Base-by-base conservation (phyloP, 345 rosid genomes). In the Hirschfeldia incana region DNA sequence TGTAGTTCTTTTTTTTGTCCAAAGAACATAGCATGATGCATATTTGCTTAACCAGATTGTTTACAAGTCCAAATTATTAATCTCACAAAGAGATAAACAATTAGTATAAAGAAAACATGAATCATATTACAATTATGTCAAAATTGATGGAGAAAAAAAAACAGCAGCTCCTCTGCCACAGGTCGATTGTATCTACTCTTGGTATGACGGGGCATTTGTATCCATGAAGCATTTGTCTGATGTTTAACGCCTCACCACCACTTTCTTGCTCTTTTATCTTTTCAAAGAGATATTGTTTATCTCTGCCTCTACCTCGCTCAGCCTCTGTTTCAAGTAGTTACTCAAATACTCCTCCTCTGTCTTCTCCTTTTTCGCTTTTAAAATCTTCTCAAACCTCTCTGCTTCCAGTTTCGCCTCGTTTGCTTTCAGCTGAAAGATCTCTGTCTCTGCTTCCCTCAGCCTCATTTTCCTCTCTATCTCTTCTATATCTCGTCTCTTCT, bases 231-330 rank as follows among this genome's bases (percentile, higher is more conserved):
- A 89, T 81, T 75, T 89, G 92, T 28, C 82, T 89, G 79, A 88
- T 83, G 72, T 88, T 87, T 67, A 94, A 87, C 28, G 96, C 86
- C 75, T 91, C 98, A 21, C 86, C 98, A 15, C 88, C 88, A 80
- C 92, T 89, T 79, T 92, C 99, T 75, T 93, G 98, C 75, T 93
- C 87, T 78, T 90, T 90, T 21, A 96, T 90, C 88, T 93, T 93
- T 85, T 93, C 97, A 77, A 93, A 90, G 51, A 96, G 83, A 87
- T 88, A 90, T 79, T 93, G 93, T 85, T 89, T 21, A 21, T 96
- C 87, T 96, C 98, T 0, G 98, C 99, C 85, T 93, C 99, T 0
- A 98, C 97, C 81, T 96, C 98, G 44, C 98, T 96, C 69, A 96
- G 82, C 65, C 97, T 88, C 32, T 85, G 94, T 67, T 96, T 90